These are phyloP conservation scores for Pseudozyma thailandica DNA, from an alignment of 1,284 basidiomycete species.

Conservation along the genomic window DNA sequence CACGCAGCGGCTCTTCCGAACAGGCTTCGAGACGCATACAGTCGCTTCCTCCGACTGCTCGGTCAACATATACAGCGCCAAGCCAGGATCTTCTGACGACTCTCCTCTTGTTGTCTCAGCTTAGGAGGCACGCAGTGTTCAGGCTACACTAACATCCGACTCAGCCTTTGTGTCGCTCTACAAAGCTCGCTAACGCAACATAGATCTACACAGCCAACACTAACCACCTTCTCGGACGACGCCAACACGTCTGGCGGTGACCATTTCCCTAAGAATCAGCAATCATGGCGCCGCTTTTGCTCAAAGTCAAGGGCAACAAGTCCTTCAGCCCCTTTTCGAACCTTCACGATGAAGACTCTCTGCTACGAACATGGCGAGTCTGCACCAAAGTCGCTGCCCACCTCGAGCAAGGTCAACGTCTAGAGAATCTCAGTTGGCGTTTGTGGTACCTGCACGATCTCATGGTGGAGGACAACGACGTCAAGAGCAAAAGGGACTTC, in stretches of 20 bases:
- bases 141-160: too few relatives aligned
- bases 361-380: conserved; percentile 49
- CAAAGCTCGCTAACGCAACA: not conserved
- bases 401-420: conserved; percentile 59
- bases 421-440: conserved; percentile 60
- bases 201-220: not conserved
- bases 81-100: too few relatives aligned
- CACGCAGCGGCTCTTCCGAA: too few relatives aligned
- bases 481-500: conserved; percentile 42
- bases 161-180: too few relatives aligned
- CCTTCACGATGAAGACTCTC: conserved; percentile 53
- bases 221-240: conserved; percentile 3
- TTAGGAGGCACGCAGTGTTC: too few relatives aligned
- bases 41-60: too few relatives aligned
- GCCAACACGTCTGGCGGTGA: conserved; percentile 6
- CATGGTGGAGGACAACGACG: conserved; percentile 49
- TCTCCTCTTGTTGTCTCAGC: too few relatives aligned
- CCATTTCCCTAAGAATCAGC: not conserved
- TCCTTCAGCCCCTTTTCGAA: conserved; percentile 57
- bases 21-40: too few relatives aligned
- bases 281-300: conserved; percentile 41
- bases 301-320: conserved; percentile 57
- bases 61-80: too few relatives aligned
- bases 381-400: conserved; percentile 55
- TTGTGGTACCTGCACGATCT: conserved; percentile 57